These are phyloP conservation scores for Xylariaceae sp. DNA, from an alignment of 2,329 filamentous ascomycete species.

Conservation along the genomic window DNA sequence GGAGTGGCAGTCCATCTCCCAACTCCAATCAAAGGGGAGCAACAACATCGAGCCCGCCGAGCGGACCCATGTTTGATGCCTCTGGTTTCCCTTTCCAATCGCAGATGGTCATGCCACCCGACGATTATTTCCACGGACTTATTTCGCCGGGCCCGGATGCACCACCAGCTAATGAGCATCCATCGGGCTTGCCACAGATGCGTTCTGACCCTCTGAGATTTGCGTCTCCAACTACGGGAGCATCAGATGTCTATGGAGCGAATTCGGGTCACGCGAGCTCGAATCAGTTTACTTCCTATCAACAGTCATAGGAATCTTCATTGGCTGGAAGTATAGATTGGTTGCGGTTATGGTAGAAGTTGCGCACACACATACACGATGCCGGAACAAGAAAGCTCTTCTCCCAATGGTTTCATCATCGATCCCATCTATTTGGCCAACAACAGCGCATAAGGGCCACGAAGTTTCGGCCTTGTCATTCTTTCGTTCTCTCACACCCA, in stretches of 20 bases:
- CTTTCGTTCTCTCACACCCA: background rate
- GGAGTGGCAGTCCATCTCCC: conserved; percentile 25
- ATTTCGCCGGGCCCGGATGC: background rate
- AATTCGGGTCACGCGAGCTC: conserved; percentile 26
- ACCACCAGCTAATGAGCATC: conserved; percentile 25
- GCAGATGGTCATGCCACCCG: conserved; percentile 24
- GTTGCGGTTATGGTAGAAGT: background rate
- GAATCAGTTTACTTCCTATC: conserved; percentile 34
- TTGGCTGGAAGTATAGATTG: conserved; percentile 19
- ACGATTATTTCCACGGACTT: conserved; percentile 24
- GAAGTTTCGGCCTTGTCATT: conserved; percentile 2
- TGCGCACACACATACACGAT: background rate
- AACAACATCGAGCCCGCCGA: conserved; percentile 18
- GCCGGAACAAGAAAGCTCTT: background rate
- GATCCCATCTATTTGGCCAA: background rate
- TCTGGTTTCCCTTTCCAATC: conserved; percentile 27
- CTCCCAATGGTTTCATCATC: background rate
- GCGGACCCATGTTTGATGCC: conserved; percentile 26
- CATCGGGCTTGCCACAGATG: conserved; percentile 29
- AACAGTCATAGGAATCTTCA: conserved; percentile 34
- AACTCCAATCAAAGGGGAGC: conserved; percentile 28
- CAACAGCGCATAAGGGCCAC: background rate
- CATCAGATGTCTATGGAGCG: conserved; percentile 32
- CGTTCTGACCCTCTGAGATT: conserved; percentile 25
- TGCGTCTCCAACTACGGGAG: conserved; percentile 32